Conservation (phyloP, 2,329 filamentous ascomycete genomes). For the Trichoderma hamatum region DNA sequence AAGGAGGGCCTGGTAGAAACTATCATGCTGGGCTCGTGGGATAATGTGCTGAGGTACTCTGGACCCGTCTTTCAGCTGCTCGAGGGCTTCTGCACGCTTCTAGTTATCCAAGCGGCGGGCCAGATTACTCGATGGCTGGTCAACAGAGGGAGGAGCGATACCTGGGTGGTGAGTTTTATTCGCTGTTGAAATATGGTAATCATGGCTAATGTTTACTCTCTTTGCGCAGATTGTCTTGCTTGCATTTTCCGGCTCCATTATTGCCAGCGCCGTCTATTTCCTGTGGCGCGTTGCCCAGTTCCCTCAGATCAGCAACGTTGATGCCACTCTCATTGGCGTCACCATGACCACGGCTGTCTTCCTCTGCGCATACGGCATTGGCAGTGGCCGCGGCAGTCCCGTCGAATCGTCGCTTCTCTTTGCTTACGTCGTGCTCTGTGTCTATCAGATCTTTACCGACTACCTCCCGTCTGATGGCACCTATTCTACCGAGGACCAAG, state of each 20-base stretch:
- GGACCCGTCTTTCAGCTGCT: constrained; percentile 92
- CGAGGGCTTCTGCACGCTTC: constrained; percentile 93
- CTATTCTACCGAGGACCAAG: constrained; percentile 54
- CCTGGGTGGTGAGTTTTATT: constrained; percentile 79
- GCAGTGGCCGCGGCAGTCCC: constrained; percentile 89
- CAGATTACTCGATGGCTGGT: constrained; percentile 95
- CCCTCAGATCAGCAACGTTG: constrained; percentile 87
- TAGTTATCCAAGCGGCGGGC: constrained; percentile 93
- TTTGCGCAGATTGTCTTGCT: constrained; percentile 75
- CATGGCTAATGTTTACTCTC: constrained; percentile 40
- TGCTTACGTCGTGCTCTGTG: constrained; percentile 95
- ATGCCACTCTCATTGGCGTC: constrained; percentile 89
- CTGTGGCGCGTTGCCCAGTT: constrained; percentile 94
- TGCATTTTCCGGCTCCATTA: constrained; percentile 84
- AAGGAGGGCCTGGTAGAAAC: constrained; percentile 79
- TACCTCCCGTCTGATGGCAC: constrained; percentile 80
- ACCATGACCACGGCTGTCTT: constrained; percentile 92
- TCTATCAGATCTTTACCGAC: constrained; percentile 99
- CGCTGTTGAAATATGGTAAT: not conserved
- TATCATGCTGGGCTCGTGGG: constrained; percentile 82
- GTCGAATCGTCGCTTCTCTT: constrained; percentile 95
- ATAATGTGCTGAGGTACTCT: constrained; percentile 84
- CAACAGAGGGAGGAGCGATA: constrained; percentile 89
- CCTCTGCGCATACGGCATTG: constrained; percentile 90
- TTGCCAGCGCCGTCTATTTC: constrained; percentile 93